phyloP scores from a whole-genome alignment of 1,139 yeast species.

The Pichia sp. region DNA sequence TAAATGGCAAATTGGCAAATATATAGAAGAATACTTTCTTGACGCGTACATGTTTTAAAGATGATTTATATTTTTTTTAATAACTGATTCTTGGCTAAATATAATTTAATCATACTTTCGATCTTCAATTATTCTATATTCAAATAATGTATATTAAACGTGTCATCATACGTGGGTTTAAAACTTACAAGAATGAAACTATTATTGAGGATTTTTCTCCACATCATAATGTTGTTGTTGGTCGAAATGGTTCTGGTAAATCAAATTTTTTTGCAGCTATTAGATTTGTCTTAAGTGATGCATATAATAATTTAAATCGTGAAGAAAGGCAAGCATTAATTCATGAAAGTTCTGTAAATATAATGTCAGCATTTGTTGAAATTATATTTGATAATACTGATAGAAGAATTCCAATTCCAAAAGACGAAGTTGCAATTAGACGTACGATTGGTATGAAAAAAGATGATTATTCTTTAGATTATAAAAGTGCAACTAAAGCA shows the following conservation, averaged over 20 bases:
- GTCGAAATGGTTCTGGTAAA: constrained; percentile 95
- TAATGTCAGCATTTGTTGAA: constrained; percentile 91
- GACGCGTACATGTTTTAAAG: too few relatives aligned
- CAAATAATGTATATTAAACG: constrained; percentile 29
- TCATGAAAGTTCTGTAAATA: constrained; percentile 88
- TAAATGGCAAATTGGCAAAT: too few relatives aligned
- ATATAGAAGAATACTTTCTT: too few relatives aligned
- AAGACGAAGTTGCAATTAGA: constrained; percentile 64
- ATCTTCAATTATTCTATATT: background rate
- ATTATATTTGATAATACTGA: constrained; percentile 79
- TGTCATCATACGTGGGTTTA: constrained; percentile 79
- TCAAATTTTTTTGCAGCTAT: constrained; percentile 95
- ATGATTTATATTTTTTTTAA: too few relatives aligned
- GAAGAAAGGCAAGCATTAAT: constrained; percentile 86
- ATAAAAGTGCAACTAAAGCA: constrained; percentile 68
- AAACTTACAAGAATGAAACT: constrained; percentile 85
- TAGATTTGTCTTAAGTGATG: constrained; percentile 87
- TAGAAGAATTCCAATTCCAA: constrained; percentile 64
- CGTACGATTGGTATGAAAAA: constrained; percentile 90
- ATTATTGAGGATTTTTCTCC: constrained; percentile 73
- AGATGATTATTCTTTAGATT: constrained; percentile 82
- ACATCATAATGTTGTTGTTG: constrained; percentile 83
- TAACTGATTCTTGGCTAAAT: too few relatives aligned
- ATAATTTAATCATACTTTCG: too few relatives aligned
- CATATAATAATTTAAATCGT: constrained; percentile 78